Conservation (phyloP, 768 basidiomycete species). For the Tephrocybe sp. region DNA sequence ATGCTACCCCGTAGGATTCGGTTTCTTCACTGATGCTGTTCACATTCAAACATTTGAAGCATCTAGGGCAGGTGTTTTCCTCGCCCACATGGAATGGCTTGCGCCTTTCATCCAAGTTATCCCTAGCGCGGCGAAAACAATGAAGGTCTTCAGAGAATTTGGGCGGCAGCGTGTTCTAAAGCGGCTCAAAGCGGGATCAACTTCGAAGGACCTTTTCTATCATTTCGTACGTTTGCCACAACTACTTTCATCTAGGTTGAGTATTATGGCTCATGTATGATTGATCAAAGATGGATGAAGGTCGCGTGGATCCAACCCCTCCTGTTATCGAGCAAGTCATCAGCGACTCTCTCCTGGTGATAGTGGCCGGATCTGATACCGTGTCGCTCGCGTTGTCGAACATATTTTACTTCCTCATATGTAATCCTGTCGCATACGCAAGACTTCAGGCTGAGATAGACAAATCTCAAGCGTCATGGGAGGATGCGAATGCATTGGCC, state of each 20-base stretch:
- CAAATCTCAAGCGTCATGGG: neutral
- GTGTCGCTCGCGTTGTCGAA: conserved; percentile 14
- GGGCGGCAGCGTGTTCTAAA: conserved; percentile 54
- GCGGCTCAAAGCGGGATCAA: conserved; percentile 47
- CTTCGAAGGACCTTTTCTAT: conserved; percentile 20
- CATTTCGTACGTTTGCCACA: conserved; percentile 13
- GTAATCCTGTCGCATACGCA: conserved; percentile 12
- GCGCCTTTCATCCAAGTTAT: conserved; percentile 9
- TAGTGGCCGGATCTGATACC: conserved; percentile 18
- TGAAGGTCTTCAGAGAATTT: conserved; percentile 28
- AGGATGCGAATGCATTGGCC: neutral
- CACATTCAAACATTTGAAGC: neutral
- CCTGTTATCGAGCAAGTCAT: conserved; percentile 17
- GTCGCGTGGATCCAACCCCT: conserved; percentile 11
- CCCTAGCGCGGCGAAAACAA: conserved; percentile 4
- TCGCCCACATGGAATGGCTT: conserved; percentile 18
- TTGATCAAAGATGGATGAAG: conserved; percentile 18
- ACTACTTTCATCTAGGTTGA: neutral
- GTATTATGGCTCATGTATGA: neutral
- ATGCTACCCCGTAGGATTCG: neutral
- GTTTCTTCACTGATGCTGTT: neutral
- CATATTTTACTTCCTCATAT: conserved; percentile 16
- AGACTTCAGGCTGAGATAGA: conserved; percentile 8
- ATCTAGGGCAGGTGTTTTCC: conserved; percentile 12
- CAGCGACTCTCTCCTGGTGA: conserved; percentile 14